A percentile compares a stretch with the other conserved stretches of the same genome.
phyloP scores from a whole-genome alignment of 805 yeast genomes.

The Cyberlindnera americana region DNA sequence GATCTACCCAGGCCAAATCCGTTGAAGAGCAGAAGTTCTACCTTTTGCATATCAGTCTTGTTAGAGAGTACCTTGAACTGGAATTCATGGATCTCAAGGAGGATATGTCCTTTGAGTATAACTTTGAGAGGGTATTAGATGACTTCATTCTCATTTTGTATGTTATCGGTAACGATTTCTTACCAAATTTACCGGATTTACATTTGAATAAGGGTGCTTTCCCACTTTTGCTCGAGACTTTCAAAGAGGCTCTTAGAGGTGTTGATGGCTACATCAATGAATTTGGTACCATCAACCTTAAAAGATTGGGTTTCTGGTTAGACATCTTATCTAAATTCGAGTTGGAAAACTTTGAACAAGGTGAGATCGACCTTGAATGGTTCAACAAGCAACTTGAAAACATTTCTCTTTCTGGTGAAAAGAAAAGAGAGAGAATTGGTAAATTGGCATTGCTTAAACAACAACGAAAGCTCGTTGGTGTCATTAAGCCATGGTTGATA shows the following conservation, averaged over 20 bases:
- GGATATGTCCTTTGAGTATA: slow-evolving; percentile 59
- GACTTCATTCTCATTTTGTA: slow-evolving; percentile 90
- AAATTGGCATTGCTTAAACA: slow-evolving; percentile 62
- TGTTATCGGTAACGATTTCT: slow-evolving; percentile 96
- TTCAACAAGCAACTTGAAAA: slow-evolving; percentile 81
- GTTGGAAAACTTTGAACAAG: slow-evolving; percentile 77
- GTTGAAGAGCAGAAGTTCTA: slow-evolving; percentile 78
- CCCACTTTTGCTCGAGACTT: slow-evolving; percentile 85
- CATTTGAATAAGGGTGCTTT: slow-evolving; percentile 94
- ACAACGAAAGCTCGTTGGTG: slow-evolving; percentile 70
- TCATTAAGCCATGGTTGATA: slow-evolving; percentile 45
- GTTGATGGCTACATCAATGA: slow-evolving; percentile 84
- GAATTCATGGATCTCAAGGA: slow-evolving; percentile 75
- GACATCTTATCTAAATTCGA: slow-evolving; percentile 76
- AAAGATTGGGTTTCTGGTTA: slow-evolving; percentile 71
- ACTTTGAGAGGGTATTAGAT: slow-evolving; percentile 86
- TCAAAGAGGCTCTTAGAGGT: slow-evolving; percentile 71
- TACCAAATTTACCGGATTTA: slow-evolving; percentile 93
- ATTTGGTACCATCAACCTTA: slow-evolving; percentile 74
- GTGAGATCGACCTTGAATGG: slow-evolving; percentile 86
- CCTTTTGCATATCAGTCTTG: slow-evolving; percentile 77
- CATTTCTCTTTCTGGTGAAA: slow-evolving; percentile 69
- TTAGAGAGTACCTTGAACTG: slow-evolving; percentile 85
- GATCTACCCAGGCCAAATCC: slow-evolving; percentile 37
- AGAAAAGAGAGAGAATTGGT: slow-evolving; percentile 61